phyloP scores from a whole-genome alignment of 2,329 filamentous ascomycete species.

The Daldinia sp. region DNA sequence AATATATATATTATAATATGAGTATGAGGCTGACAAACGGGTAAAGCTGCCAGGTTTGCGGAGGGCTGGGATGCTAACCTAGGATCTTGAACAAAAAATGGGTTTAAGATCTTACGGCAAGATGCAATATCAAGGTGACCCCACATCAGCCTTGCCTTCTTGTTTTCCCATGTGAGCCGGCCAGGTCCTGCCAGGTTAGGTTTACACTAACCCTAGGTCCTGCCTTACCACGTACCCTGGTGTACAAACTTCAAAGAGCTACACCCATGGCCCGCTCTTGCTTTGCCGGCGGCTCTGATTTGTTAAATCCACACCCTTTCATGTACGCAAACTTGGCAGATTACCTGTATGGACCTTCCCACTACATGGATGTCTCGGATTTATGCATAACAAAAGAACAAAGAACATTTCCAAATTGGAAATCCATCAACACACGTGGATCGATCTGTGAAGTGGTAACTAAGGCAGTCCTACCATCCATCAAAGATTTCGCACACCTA shows the following conservation, averaged over 20 bases:
- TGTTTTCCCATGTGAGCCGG: constrained; percentile 20
- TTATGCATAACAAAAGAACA: neutral
- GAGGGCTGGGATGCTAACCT: too few species aligned
- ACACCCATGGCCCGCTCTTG: constrained; percentile 11
- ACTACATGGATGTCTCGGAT: neutral
- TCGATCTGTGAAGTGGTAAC: neutral
- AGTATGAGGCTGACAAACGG: constrained; percentile 29
- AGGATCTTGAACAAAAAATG: constrained; percentile 22
- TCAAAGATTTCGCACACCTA: neutral
- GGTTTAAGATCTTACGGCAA: constrained; percentile 27
- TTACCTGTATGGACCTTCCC: too few species aligned
- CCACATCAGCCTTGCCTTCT: constrained; percentile 37
- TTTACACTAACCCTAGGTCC: too few species aligned
- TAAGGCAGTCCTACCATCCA: neutral
- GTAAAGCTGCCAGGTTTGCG: constrained; percentile 4
- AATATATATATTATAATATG: constrained; percentile 3
- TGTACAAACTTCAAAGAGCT: too few species aligned
- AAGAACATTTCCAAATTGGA: neutral
- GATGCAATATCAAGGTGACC: constrained; percentile 7
- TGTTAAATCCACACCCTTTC: constrained; percentile 12
- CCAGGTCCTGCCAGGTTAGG: neutral
- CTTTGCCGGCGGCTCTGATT: constrained; percentile 21
- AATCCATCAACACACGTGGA: neutral
- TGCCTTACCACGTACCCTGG: constrained; percentile 1
- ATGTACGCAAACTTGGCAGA: too few species aligned